phyloP scores from a whole-genome alignment of 805 yeast species.

The Metschnikowia corniflorae region DNA sequence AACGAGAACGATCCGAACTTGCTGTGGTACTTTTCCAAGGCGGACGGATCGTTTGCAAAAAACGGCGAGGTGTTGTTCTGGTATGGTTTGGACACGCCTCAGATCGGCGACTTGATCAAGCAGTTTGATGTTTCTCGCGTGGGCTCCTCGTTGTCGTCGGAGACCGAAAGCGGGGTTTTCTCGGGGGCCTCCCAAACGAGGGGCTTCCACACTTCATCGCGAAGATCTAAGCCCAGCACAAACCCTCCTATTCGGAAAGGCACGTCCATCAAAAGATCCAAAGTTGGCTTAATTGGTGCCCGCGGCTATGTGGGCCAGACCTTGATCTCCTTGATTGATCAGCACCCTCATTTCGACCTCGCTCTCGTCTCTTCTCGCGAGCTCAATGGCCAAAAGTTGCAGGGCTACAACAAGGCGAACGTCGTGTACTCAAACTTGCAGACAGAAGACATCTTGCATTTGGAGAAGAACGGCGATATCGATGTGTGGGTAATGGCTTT shows the following conservation, averaged over 20 bases:
- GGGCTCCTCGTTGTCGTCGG: slow-evolving; percentile 34
- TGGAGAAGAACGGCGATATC: slow-evolving; percentile 74
- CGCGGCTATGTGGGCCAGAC: slow-evolving; percentile 97
- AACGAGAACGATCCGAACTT: slow-evolving; percentile 87
- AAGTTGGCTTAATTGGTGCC: slow-evolving; percentile 95
- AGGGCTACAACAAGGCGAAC: slow-evolving; percentile 81
- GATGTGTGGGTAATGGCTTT: slow-evolving; percentile 99
- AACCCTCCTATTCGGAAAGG: slow-evolving; percentile 72
- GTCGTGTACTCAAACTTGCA: slow-evolving; percentile 82
- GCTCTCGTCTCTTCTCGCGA: slow-evolving; percentile 96
- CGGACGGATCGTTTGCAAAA: slow-evolving; percentile 90
- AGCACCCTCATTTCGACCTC: slow-evolving; percentile 83
- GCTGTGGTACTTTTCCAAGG: slow-evolving; percentile 86
- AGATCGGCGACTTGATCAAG: slow-evolving; percentile 60
- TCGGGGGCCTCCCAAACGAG: slow-evolving; percentile 47
- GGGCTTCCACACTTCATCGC: slow-evolving; percentile 32
- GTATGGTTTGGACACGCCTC: slow-evolving; percentile 78
- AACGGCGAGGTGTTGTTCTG: slow-evolving; percentile 90
- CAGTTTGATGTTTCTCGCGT: slow-evolving; percentile 38
- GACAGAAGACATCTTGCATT: slow-evolving; percentile 74
- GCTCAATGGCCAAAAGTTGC: slow-evolving; percentile 77
- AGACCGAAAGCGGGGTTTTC: slow-evolving; percentile 47
- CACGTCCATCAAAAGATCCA: slow-evolving; percentile 55
- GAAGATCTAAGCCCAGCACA: slow-evolving; percentile 29
- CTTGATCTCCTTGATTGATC: slow-evolving; percentile 78